Evolutionary conservation across 306 rosid species (phyloP).

Genomic region (Quercus suber): DNA sequence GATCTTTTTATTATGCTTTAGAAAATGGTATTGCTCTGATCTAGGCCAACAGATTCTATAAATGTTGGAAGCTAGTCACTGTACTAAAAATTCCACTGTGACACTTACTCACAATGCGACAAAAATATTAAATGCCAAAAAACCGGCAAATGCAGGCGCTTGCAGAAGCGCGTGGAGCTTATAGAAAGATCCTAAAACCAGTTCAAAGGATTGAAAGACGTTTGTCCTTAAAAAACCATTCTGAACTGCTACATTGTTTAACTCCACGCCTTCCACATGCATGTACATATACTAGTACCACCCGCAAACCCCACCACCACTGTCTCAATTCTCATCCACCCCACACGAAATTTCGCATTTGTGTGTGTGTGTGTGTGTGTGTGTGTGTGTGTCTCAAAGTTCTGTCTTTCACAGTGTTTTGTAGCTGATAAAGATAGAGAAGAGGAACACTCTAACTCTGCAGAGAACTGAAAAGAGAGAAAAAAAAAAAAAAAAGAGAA

Average conservation of each 20-base stretch:
- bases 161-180: slow-evolving; percentile 41
- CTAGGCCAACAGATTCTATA: neutral
- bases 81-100: neutral
- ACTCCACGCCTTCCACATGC: slow-evolving; percentile 31
- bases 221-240: slow-evolving; percentile 33
- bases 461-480: neutral
- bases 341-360: slow-evolving; percentile 22
- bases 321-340: slow-evolving; percentile 7
- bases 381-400: neutral
- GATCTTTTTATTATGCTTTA: too few species aligned
- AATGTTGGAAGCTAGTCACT: neutral
- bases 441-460: neutral
- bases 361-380: neutral
- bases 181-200: neutral
- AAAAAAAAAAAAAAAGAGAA: neutral
- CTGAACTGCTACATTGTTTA: slow-evolving; percentile 8
- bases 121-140: slow-evolving; percentile 16
- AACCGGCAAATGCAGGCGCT: slow-evolving; percentile 14
- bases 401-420: neutral
- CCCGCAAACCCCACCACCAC: slow-evolving; percentile 29
- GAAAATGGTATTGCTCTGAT: too few species aligned
- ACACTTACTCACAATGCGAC: slow-evolving; percentile 4
- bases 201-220: slow-evolving; percentile 26
- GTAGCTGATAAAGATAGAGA: slow-evolving; percentile 5
- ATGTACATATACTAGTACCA: neutral